Conservation (phyloP, 1,284 basidiomycete species). For the Ustilago vetiveriae region DNA sequence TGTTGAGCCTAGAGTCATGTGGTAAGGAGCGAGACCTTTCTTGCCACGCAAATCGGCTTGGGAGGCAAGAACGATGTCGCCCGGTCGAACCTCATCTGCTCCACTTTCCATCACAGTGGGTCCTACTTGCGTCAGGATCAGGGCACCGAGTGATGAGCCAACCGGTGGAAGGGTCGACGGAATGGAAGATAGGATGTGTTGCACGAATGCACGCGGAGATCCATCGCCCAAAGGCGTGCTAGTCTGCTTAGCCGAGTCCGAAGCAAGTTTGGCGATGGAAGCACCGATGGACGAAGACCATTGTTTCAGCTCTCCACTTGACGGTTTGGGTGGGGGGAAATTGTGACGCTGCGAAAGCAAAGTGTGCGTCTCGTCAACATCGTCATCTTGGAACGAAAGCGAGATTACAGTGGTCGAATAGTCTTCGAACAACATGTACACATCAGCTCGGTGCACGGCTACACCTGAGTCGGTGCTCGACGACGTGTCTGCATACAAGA, state of each 20-base stretch:
- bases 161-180: constrained; percentile 69
- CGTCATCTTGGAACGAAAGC: constrained; percentile 49
- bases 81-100: constrained; percentile 81
- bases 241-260: constrained; percentile 75
- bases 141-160: constrained; percentile 42
- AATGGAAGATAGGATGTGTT: constrained; percentile 74
- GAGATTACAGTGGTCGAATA: constrained; percentile 51
- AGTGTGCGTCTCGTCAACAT: constrained; percentile 46
- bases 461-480: constrained; percentile 10
- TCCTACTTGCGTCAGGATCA: constrained; percentile 72
- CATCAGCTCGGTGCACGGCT: constrained; percentile 37
- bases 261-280: constrained; percentile 73
- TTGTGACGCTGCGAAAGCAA: constrained; percentile 38
- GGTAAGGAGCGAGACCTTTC: constrained; percentile 79
- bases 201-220: constrained; percentile 79
- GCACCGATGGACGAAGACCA: constrained; percentile 80
- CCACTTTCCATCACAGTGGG: constrained; percentile 74
- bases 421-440: constrained; percentile 57
- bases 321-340: constrained; percentile 47
- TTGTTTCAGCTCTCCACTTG: constrained; percentile 74
- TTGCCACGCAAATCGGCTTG: constrained; percentile 88
- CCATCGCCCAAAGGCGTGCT: constrained; percentile 80
- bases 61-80: constrained; percentile 80
- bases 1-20: constrained; percentile 73
- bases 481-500: constrained; percentile 48